These are phyloP conservation scores for Phytophthora podocarpi DNA, from an alignment of 352 stramenopile species.

Conservation along the genomic window DNA sequence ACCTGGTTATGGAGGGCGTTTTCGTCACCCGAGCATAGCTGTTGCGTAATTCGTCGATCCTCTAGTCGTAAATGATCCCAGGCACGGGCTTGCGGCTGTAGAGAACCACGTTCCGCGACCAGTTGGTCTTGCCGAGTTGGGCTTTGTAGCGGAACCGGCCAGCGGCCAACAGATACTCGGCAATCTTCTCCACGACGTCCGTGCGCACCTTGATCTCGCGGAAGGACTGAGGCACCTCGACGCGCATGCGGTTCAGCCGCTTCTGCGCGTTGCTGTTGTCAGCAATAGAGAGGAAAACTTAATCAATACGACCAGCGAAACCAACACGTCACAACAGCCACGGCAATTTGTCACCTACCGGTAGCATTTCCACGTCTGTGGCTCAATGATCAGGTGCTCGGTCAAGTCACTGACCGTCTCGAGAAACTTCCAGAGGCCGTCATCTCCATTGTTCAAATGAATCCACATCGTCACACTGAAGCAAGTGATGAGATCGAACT, in stretches of 20 bases:
- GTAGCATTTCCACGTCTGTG: conserved; percentile 88
- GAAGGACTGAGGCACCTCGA: conserved; percentile 65
- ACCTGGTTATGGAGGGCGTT: background rate
- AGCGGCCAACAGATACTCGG: conserved; percentile 58
- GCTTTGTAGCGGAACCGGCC: conserved; percentile 70
- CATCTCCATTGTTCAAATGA: conserved; percentile 85
- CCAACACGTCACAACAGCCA: background rate
- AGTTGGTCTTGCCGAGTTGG: conserved; percentile 81
- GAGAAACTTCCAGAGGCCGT: conserved; percentile 77
- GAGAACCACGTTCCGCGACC: conserved; percentile 71
- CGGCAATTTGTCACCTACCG: conserved; percentile 42
- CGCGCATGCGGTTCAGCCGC: conserved; percentile 57
- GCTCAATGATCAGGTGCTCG: conserved; percentile 78
- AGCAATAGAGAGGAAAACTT: conserved; percentile 1
- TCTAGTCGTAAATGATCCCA: conserved; percentile 48
- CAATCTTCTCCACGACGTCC: conserved; percentile 71
- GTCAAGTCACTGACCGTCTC: conserved; percentile 64
- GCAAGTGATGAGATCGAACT: conserved; percentile 77
- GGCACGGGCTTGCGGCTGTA: conserved; percentile 65
- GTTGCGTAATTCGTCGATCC: conserved; percentile 8
- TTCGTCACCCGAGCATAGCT: conserved; percentile 11
- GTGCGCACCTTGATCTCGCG: conserved; percentile 58
- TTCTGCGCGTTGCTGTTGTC: conserved; percentile 67
- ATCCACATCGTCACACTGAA: conserved; percentile 92
- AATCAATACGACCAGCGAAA: background rate